Conservation (phyloP, 495 filamentous ascomycete species). For the Articulospora tetracladia region DNA sequence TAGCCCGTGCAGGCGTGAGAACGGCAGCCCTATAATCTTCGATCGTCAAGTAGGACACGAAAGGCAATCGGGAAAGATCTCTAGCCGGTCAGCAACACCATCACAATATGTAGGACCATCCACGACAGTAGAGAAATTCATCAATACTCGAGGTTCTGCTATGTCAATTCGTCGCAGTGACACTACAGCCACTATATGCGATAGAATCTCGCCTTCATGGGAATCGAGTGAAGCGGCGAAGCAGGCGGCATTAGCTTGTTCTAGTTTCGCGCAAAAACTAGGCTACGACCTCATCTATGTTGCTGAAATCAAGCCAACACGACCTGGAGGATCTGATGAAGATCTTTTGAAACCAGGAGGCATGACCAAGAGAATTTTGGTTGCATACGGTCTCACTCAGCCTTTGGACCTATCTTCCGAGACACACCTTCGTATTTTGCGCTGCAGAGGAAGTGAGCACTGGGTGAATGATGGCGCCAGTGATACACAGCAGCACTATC, state of each 20-base stretch:
- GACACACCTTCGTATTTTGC: constrained; percentile 5
- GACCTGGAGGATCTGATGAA: constrained; percentile 5
- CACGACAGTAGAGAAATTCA: too few species aligned
- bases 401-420: background rate
- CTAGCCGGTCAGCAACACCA: too few species aligned
- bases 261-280: background rate
- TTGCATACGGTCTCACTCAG: constrained; percentile 8
- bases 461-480: background rate
- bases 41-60: too few species aligned
- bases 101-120: too few species aligned
- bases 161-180: background rate
- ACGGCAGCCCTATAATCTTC: too few species aligned
- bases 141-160: background rate
- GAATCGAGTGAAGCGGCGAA: background rate
- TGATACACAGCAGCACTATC: background rate
- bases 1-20: background rate
- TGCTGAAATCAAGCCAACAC: constrained; percentile 3
- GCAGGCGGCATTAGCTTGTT: constrained; percentile 2
- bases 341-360: constrained; percentile 7
- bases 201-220: background rate
- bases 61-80: too few species aligned
- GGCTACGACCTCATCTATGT: constrained; percentile 14
- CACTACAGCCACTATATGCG: background rate
- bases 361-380: background rate
- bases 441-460: constrained; percentile 1